Evolutionary conservation across 805 yeast genomes (phyloP), one percentile per base, ranked within the genome.

Genomic region (Dipodascopsis tothii): DNA sequence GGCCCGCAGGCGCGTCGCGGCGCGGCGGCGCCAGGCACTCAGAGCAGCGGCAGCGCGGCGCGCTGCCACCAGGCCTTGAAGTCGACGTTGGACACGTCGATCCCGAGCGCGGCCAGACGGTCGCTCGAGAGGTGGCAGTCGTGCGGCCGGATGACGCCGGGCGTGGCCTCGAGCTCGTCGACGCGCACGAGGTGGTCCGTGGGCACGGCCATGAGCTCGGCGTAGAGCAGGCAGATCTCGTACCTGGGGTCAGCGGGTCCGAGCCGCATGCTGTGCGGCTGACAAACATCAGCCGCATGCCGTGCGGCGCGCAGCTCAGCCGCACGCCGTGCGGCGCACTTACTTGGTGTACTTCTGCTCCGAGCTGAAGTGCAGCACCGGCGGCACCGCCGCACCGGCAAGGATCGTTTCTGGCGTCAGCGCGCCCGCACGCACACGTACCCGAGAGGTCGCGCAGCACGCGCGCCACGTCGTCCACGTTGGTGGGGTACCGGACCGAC

Each of bases 131-230:
- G 35, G 7, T 32, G 25, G 36, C 50, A 44, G 27, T 50, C 41
- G 23, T 44, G 37, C 17, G 54, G 54, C 19, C 46, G 9, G 2
- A 27, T 27, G 14, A 50, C 47, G 0, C 33, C 25, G 4, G 27
- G 19, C 11, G 18, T 17, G 7, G 9, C 17, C 11, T 19, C 32
- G 16, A 33, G 33, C 3, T 39, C 16, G 35, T 48, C 50, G 3
- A 39, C 21, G 17, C 19, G 27, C 18, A 28, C 25, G 21, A 48
- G 35, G 27, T 48, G 43, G 22, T 20, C 25, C 3, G 21, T 40
- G 5, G 54, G 52, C 4, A 50, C 47, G 21, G 37, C 52, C 3
- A 50, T 47, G 5, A 50, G 28, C 22, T 50, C 54, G 14, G 44
- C 54, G 11, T 48, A 40, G 9, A 48, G 32, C 19, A 21, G 16